Conservation (phyloP, 2,329 filamentous ascomycete genomes). For the Botrytis fabae region DNA sequence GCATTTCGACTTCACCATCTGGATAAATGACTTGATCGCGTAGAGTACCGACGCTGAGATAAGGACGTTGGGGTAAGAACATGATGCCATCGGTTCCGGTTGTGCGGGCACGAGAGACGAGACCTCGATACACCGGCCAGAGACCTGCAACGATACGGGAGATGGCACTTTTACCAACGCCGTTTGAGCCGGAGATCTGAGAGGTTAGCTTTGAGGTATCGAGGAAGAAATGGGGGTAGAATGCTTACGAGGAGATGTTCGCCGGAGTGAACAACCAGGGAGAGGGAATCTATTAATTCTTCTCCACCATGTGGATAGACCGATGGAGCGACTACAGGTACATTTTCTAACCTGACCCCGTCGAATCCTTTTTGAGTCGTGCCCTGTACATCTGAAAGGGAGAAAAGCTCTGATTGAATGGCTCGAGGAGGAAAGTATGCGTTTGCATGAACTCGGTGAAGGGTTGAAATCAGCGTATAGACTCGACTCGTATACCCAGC, state of each 20-base stretch:
- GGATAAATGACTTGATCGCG: slow-evolving; percentile 98
- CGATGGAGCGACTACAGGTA: slow-evolving; percentile 85
- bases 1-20: slow-evolving; percentile 93
- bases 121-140: slow-evolving; percentile 93
- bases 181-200: slow-evolving; percentile 87
- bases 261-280: slow-evolving; percentile 83
- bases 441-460: slow-evolving; percentile 89
- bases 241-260: slow-evolving; percentile 75
- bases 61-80: slow-evolving; percentile 94
- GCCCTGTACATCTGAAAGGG: slow-evolving; percentile 86
- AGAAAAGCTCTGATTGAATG: slow-evolving; percentile 76
- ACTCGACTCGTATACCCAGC: slow-evolving; percentile 95
- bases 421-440: slow-evolving; percentile 74
- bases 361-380: slow-evolving; percentile 95
- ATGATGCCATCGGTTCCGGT: slow-evolving; percentile 90
- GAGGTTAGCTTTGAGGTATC: slow-evolving; percentile 19
- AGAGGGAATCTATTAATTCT: slow-evolving; percentile 83
- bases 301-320: slow-evolving; percentile 90
- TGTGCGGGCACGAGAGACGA: slow-evolving; percentile 82
- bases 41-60: slow-evolving; percentile 86
- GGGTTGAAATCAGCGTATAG: slow-evolving; percentile 90
- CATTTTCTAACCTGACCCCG: slow-evolving; percentile 87
- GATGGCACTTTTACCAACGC: slow-evolving; percentile 89
- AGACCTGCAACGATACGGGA: slow-evolving; percentile 84
- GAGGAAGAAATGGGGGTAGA: slow-evolving; percentile 3